These are phyloP conservation scores for Aquilaria malaccensis DNA, from an alignment of 345 rosid species.

Conservation along the genomic window DNA sequence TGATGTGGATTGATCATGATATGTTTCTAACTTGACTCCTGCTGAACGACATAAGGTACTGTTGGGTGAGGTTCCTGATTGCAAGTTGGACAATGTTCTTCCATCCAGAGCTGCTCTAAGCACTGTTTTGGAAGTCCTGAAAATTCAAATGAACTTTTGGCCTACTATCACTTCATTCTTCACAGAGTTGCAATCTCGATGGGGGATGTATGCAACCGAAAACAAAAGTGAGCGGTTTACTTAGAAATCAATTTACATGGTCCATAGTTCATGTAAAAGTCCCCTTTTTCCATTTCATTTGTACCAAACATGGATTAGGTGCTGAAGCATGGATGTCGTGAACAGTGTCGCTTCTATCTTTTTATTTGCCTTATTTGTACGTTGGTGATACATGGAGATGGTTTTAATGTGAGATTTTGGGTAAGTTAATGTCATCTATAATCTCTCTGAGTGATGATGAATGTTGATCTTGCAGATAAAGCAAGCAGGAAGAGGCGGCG, in stretches of 20 bases:
- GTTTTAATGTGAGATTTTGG: too few species aligned
- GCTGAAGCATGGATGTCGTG: not conserved
- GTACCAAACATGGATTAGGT: not conserved
- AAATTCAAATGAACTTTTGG: conserved; percentile 81
- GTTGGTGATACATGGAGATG: not conserved
- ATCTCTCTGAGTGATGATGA: not conserved
- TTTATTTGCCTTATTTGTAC: not conserved
- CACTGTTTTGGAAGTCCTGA: conserved; percentile 74
- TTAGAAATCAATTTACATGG: conserved; percentile 2
- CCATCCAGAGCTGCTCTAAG: conserved; percentile 70
- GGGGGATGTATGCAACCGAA: conserved; percentile 31
- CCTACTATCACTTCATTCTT: conserved; percentile 36
- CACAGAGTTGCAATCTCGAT: conserved; percentile 45
- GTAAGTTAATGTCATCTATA: too few species aligned
- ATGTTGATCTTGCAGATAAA: conserved; percentile 34
- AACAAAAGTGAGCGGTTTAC: conserved; percentile 50
- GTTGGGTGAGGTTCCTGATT: conserved; percentile 56
- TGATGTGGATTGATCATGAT: conserved; percentile 6
- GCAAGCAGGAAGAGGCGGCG: conserved; percentile 39
- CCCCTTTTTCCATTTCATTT: too few species aligned
- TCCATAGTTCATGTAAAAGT: too few species aligned
- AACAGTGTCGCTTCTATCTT: not conserved
- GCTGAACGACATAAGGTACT: conserved; percentile 40
- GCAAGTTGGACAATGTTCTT: conserved; percentile 23
- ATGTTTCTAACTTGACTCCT: not conserved